phyloP scores from a whole-genome alignment of 78 protist genomes.

The Dictyostelium intermedium region DNA sequence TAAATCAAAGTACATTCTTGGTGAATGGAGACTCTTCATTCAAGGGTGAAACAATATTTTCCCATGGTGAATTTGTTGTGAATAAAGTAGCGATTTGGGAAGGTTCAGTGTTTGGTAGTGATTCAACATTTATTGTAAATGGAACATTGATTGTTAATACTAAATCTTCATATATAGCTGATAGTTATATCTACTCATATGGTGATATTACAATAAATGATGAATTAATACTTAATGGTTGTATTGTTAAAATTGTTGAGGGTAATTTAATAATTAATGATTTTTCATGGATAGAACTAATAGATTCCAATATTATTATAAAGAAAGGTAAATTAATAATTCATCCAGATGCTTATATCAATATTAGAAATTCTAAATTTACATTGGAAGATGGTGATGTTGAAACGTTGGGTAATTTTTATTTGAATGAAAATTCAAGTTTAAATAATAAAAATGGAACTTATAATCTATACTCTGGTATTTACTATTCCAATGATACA shows the following conservation, averaged over 20 bases:
- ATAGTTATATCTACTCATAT: no score
- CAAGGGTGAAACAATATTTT: no score
- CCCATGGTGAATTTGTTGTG: no score
- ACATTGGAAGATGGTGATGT: not conserved
- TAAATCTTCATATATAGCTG: no score
- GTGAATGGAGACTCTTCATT: no score
- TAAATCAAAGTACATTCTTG: no score
- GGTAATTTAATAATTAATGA: not conserved
- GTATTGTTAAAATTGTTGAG: not conserved
- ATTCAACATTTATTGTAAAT: no score
- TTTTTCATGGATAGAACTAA: not conserved
- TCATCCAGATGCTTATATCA: not conserved
- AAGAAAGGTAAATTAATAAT: not conserved
- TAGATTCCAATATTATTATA: not conserved
- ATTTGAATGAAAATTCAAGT: not conserved
- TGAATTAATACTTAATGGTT: no score
- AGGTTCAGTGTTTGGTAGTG: no score
- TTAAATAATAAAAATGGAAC: not conserved
- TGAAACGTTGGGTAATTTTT: not conserved
- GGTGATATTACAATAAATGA: no score
- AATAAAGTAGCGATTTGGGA: no score
- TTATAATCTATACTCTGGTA: not conserved
- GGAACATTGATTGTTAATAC: no score
- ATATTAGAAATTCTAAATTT: not conserved
- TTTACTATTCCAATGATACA: not conserved